Evolutionary conservation across 305 asterid genomes (phyloP).

Genomic region (Rubia tinctorum): DNA sequence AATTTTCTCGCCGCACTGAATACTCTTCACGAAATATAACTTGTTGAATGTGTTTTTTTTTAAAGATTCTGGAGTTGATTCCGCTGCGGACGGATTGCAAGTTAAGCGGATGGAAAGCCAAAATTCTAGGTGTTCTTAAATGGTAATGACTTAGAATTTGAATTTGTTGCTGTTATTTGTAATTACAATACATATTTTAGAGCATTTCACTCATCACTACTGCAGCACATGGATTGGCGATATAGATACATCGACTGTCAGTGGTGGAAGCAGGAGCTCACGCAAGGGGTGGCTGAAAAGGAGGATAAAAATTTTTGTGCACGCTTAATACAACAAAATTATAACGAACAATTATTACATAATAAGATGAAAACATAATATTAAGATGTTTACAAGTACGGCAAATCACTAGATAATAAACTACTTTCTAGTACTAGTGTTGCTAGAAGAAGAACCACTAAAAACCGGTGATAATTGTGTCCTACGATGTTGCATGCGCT

Average conservation of each 20-base stretch:
- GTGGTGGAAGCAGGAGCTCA: no score
- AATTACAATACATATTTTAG: neutral
- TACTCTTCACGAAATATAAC: neutral
- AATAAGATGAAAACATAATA: no score
- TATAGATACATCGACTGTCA: constrained; percentile 80
- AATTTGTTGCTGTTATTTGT: neutral
- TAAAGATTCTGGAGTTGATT: constrained; percentile 98
- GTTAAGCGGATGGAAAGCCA: constrained; percentile 91
- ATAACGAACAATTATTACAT: no score
- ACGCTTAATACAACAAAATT: no score
- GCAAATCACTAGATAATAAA: no score
- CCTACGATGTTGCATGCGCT: no score
- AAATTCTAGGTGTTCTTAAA: constrained; percentile 81
- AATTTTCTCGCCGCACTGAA: neutral
- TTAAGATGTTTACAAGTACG: no score
- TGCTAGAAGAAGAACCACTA: no score
- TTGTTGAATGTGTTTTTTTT: neutral
- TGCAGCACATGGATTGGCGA: constrained; percentile 96
- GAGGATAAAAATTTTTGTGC: no score
- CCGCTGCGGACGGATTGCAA: constrained; percentile 83
- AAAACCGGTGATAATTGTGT: no score
- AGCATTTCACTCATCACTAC: constrained; percentile 12
- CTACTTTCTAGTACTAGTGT: no score
- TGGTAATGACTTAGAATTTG: constrained; percentile 43
- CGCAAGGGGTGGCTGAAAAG: no score